Evolutionary conservation across 2,329 filamentous ascomycete species (phyloP), one percentile per base, ranked within the genome.

Genomic region (Ophiostoma ulmi): DNA sequence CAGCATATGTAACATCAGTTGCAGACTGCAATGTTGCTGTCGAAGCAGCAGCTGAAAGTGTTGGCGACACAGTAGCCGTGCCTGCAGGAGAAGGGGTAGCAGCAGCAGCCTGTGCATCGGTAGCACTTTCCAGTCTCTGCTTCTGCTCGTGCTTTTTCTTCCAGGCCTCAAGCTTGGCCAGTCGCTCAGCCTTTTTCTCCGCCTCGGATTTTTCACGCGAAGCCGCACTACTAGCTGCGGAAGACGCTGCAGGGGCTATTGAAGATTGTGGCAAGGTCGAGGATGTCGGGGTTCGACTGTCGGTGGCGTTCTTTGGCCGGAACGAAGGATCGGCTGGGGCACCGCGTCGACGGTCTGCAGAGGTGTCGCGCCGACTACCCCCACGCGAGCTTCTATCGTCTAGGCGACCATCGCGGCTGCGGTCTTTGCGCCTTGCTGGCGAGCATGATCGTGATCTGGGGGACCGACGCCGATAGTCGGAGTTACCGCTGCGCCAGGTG

Each of bases 121-220:
- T 92, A 79, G 91, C 88, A 76, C 88, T 89, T 77, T 91, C 87
- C 78, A 92, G 92, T 73, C 86, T 86, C 75, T 90, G 90, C 75
- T 90, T 90, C 77, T 89, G 88, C 74, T 92, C 91, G 78, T 93
- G 90, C 80, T 94, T 94, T 80, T 93, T 91, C 81, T 97, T 97
- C 94, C 93, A 97, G 71, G 92, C 91, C 78, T 94, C 92, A 38
- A 97, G 81, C 78, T 92, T 94, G 38, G 92, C 92, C 63, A 93
- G 84, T 73, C 91, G 85, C 79, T 94, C 91, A 68, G 90, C 91
- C 78, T 94, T 92, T 77, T 91, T 93, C 68, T 93, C 89, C 73
- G 88, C 87, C 76, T 93, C 91, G 39, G 87, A 84, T 76, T 88
- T 88, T 22, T 80, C 80, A 64, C 82, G 80, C 69, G 63, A 8